These are phyloP conservation scores for Emmonsiellopsis sp. DNA, from an alignment of 2,329 filamentous ascomycete genomes.

Conservation along the genomic window DNA sequence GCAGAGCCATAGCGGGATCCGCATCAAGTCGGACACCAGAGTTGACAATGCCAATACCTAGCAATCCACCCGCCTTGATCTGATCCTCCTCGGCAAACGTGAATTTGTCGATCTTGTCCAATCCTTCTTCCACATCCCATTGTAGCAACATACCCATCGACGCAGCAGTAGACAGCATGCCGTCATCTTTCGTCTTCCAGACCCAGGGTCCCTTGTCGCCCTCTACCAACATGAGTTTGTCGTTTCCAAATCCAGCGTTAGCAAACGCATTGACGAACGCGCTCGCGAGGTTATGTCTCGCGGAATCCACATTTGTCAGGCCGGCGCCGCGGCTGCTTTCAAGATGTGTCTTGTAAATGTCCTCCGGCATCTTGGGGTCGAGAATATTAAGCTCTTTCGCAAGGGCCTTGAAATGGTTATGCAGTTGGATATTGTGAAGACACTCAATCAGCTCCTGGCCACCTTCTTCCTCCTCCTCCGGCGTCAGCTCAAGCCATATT, in stretches of 20 bases:
- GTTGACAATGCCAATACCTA: slow-evolving; percentile 93
- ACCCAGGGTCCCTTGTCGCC: slow-evolving; percentile 90
- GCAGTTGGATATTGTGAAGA: slow-evolving; percentile 75
- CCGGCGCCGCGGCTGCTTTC: slow-evolving; percentile 90
- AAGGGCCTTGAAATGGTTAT: slow-evolving; percentile 86
- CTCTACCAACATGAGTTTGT: slow-evolving; percentile 95
- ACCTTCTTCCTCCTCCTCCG: slow-evolving; percentile 51
- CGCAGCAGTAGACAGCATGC: slow-evolving; percentile 92
- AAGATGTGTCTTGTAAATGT: slow-evolving; percentile 98
- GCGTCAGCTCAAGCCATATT: slow-evolving; percentile 65
- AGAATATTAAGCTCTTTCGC: slow-evolving; percentile 95
- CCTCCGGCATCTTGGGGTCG: slow-evolving; percentile 92
- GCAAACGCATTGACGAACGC: slow-evolving; percentile 96
- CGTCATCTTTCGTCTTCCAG: slow-evolving; percentile 98
- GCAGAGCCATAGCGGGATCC: slow-evolving; percentile 79
- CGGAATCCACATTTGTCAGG: slow-evolving; percentile 90
- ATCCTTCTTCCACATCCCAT: slow-evolving; percentile 86
- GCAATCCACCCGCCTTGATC: slow-evolving; percentile 82
- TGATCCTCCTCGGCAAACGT: slow-evolving; percentile 74
- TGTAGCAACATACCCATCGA: slow-evolving; percentile 84
- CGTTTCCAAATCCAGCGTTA: slow-evolving; percentile 88
- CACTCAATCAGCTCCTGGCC: slow-evolving; percentile 71
- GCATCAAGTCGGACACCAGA: slow-evolving; percentile 82
- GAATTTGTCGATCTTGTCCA: slow-evolving; percentile 92
- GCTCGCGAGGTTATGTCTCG: slow-evolving; percentile 88